Evolutionary conservation across 169 alveolate species (phyloP).

Genomic region (Plasmodium knowlesi): DNA sequence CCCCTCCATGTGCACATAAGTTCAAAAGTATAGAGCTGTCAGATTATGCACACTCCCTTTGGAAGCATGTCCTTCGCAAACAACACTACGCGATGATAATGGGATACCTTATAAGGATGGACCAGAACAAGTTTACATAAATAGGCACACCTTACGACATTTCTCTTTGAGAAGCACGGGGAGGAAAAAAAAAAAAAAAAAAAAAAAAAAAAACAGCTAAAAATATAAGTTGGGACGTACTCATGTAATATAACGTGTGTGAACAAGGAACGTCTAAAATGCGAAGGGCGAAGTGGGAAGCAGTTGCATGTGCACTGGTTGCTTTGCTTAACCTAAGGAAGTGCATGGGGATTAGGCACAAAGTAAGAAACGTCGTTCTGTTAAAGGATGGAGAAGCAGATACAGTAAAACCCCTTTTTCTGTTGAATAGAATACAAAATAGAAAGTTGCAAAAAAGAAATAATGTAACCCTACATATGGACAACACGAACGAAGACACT

Average conservation of each 20-base stretch:
- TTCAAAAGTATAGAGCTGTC: neutral
- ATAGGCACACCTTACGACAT: neutral
- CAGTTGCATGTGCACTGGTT: neutral
- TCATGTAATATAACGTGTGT: neutral
- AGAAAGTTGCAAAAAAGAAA: constrained; percentile 8
- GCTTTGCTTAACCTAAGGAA: neutral
- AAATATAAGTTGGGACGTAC: neutral
- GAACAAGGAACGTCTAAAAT: neutral
- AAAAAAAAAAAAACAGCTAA: neutral
- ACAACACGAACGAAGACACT: constrained; percentile 27
- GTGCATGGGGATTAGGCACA: constrained; percentile 7
- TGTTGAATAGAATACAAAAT: constrained; percentile 4
- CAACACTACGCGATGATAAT: neutral
- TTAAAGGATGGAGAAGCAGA: neutral
- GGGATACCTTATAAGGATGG: neutral
- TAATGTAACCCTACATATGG: constrained; percentile 7
- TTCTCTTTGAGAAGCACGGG: neutral
- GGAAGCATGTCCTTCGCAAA: neutral
- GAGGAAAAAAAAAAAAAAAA: neutral
- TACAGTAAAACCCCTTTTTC: neutral
- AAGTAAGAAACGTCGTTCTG: neutral
- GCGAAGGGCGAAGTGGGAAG: neutral
- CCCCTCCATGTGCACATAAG: no score
- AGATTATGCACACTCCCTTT: neutral
- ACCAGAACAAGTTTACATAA: neutral